Evolutionary conservation across 768 basidiomycete species (phyloP).

Genomic region (Fomitopsis pulvina): DNA sequence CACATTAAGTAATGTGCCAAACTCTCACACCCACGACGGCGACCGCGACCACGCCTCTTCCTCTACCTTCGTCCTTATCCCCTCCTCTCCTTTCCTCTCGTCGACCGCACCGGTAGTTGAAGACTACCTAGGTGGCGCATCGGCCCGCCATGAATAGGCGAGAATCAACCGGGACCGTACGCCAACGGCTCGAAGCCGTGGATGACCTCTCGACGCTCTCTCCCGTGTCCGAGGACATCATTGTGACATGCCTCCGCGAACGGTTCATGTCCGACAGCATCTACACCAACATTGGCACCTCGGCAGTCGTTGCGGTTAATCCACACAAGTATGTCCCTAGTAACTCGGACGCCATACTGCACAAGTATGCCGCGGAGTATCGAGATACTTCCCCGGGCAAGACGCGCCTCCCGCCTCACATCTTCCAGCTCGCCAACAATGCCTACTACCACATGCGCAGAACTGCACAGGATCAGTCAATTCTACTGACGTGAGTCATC

Average conservation of each 20-base stretch:
- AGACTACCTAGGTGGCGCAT: background rate
- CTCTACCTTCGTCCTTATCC: background rate
- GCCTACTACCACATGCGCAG: constrained; percentile 95
- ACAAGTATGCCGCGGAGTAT: constrained; percentile 85
- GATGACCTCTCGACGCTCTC: constrained; percentile 64
- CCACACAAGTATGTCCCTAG: constrained; percentile 85
- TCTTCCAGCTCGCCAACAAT: constrained; percentile 87
- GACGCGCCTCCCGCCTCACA: constrained; percentile 68
- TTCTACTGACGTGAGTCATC: constrained; percentile 69
- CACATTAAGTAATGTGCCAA: too few species aligned
- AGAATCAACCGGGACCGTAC: constrained; percentile 42
- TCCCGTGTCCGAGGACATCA: constrained; percentile 72
- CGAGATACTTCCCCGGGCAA: constrained; percentile 64
- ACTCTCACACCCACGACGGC: background rate
- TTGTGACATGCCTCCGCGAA: constrained; percentile 80
- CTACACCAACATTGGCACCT: constrained; percentile 69
- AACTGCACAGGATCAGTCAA: constrained; percentile 88
- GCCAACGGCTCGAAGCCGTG: constrained; percentile 68
- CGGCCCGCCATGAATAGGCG: constrained; percentile 28
- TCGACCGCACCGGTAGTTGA: background rate
- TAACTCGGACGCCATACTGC: constrained; percentile 78
- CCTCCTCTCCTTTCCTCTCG: background rate
- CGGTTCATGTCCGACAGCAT: constrained; percentile 80
- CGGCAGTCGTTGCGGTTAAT: constrained; percentile 79
- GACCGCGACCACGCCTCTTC: background rate